Percentiles rank a stretch among this genome's conserved stretches.
phyloP scores from a whole-genome alignment of 2,329 filamentous ascomycete genomes.

The Colletotrichum sp. region DNA sequence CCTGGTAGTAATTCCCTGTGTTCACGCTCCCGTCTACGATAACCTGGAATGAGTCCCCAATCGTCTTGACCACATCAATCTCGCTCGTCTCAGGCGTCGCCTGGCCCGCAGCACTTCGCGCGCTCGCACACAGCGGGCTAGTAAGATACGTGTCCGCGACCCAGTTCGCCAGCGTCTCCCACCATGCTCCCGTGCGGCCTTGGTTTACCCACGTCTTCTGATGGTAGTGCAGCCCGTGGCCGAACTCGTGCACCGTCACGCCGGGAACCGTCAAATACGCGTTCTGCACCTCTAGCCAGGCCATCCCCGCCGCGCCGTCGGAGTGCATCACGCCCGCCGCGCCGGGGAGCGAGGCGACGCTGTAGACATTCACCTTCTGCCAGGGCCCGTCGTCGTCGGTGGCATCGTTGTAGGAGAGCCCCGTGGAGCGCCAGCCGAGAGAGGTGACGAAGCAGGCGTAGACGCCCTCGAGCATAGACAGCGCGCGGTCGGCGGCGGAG shows the following conservation, averaged over 20 bases:
- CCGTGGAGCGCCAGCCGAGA: slow-evolving; percentile 42
- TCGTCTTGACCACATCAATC: slow-evolving; percentile 47
- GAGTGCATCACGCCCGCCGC: slow-evolving; percentile 49
- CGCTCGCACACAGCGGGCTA: slow-evolving; percentile 42
- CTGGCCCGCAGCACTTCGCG: slow-evolving; percentile 37
- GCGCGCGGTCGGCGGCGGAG: slow-evolving; percentile 25
- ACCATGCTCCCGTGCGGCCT: slow-evolving; percentile 50
- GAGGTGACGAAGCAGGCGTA: slow-evolving; percentile 42
- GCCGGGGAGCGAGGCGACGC: slow-evolving; percentile 35
- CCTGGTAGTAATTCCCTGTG: slow-evolving; percentile 54
- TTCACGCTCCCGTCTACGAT: slow-evolving; percentile 47
- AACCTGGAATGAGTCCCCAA: slow-evolving; percentile 50
- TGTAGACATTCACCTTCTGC: slow-evolving; percentile 52
- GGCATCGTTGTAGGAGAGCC: slow-evolving; percentile 36
- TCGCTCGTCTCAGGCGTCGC: slow-evolving; percentile 23
- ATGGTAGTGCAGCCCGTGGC: slow-evolving; percentile 52
- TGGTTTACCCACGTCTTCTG: slow-evolving; percentile 49
- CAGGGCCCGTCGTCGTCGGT: slow-evolving; percentile 38
- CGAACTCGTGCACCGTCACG: slow-evolving; percentile 53
- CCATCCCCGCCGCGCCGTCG: slow-evolving; percentile 40
- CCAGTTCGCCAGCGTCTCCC: slow-evolving; percentile 56
- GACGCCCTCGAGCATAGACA: slow-evolving; percentile 50
- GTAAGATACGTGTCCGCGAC: slow-evolving; percentile 53
- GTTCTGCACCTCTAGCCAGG: slow-evolving; percentile 46
- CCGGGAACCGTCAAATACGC: slow-evolving; percentile 39